phyloP scores from a whole-genome alignment of 768 basidiomycete genomes.

The Calocera viscosa region DNA sequence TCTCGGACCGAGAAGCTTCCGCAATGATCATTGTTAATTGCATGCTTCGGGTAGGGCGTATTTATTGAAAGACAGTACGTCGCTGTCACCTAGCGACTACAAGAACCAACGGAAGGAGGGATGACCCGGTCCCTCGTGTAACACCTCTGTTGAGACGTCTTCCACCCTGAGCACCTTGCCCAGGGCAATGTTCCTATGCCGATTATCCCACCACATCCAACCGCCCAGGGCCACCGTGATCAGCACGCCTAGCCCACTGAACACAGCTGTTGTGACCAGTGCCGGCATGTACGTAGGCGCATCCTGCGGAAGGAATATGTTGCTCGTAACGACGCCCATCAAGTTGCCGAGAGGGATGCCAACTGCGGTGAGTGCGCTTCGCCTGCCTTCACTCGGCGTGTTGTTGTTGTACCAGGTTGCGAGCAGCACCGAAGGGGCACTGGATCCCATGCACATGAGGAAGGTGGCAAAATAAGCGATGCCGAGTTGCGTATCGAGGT shows the following conservation, averaged over 20 bases:
- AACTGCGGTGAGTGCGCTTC: constrained; percentile 40
- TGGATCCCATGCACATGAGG: constrained; percentile 34
- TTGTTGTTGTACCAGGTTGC: constrained; percentile 37
- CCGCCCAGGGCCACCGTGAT: constrained; percentile 35
- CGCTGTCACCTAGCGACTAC: neutral
- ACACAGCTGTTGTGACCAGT: constrained; percentile 37
- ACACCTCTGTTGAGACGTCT: constrained; percentile 36
- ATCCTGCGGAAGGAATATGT: constrained; percentile 40
- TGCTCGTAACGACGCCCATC: constrained; percentile 38
- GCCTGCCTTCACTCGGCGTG: constrained; percentile 37
- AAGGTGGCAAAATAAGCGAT: constrained; percentile 47
- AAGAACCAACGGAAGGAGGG: constrained; percentile 33
- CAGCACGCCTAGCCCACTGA: constrained; percentile 37
- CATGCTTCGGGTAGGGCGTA: neutral
- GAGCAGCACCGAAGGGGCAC: constrained; percentile 18
- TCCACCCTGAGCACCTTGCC: constrained; percentile 25
- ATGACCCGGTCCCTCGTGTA: constrained; percentile 34
- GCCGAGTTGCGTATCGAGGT: constrained; percentile 30
- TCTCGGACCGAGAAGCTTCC: too few species aligned
- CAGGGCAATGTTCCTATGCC: constrained; percentile 27
- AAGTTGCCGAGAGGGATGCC: constrained; percentile 39
- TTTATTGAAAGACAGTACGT: neutral
- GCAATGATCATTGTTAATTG: too few species aligned
- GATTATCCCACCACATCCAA: constrained; percentile 42
- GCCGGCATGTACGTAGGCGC: constrained; percentile 41